Evolutionary conservation across 331 rosid species (phyloP), one percentile per base, ranked within the genome.

Genomic region (Ulmus americana): DNA sequence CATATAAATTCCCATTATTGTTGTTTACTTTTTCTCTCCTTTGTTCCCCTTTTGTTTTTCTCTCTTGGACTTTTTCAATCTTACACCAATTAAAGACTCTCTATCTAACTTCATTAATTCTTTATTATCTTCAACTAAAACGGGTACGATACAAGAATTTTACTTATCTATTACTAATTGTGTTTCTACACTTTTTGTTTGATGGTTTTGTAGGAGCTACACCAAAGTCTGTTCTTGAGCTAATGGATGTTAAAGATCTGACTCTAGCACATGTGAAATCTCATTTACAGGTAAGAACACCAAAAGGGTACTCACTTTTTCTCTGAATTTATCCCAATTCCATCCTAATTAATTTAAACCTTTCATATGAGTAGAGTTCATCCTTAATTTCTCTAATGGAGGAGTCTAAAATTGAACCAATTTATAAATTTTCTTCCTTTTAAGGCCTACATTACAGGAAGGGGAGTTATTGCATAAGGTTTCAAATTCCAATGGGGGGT

Each of bases 241-340:
- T 92, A 47, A 92, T 92, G 98, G 98, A 92, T 92, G 98, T 85
- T 46, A 92, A 92, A 79, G 98, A 92, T 92, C 95, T 92, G 77
- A 92, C 98, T 63, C 83, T 92, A 64, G 98, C 98, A 39, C 98
- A 92, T 89, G 98, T 92, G 60, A 92, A 92, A 77, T 92, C 99
- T 68, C 99, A 94, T 78, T 84, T 94, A 64, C 99, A 94, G 97
- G 99, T 83, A 64, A 53, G 65, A 9, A 6, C 15, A 35, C 22
- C 38, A 48, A 16, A 65, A 43, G 44, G 4, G 4, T 46, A 43
- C 8, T 51, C 46, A 41, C 64, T 59, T 59, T 59, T 12, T 13
- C 35, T 28, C 4, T 28, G 3, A 28, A 28, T 28, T 28, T 28
- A 28, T 28, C 35, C 35, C 35, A 28, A 28, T 28, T 28, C 35